phyloP scores from a whole-genome alignment of 2,329 filamentous ascomycete species.

The Cercospora sp. region DNA sequence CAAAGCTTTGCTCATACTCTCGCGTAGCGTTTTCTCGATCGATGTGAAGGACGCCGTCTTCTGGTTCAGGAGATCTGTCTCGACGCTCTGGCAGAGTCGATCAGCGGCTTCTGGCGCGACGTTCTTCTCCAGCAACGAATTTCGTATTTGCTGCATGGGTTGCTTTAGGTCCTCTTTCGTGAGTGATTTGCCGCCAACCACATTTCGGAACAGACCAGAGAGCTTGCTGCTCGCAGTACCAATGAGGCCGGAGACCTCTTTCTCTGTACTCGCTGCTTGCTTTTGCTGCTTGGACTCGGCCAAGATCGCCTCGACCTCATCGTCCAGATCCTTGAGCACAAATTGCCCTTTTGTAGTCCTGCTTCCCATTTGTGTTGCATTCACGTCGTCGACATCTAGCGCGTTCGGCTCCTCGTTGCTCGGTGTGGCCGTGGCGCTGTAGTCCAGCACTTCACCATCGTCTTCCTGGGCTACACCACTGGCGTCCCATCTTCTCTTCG shows the following conservation, averaged over 20 bases:
- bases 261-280: constrained; percentile 48
- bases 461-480: constrained; percentile 81
- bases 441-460: constrained; percentile 78
- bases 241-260: constrained; percentile 67
- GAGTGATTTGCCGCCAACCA: constrained; percentile 90
- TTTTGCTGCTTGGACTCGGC: constrained; percentile 71
- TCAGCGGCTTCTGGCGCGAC: constrained; percentile 92
- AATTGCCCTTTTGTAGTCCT: constrained; percentile 88
- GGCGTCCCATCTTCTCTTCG: constrained; percentile 87
- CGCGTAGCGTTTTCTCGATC: constrained; percentile 75
- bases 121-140: constrained; percentile 92
- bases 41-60: constrained; percentile 87
- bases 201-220: constrained; percentile 86
- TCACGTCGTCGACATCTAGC: constrained; percentile 67
- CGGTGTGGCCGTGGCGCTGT: constrained; percentile 65
- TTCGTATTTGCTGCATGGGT: constrained; percentile 93
- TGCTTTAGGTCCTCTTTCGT: constrained; percentile 87
- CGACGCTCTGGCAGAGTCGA: constrained; percentile 85
- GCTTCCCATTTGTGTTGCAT: constrained; percentile 79
- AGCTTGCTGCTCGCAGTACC: constrained; percentile 79
- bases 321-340: constrained; percentile 86
- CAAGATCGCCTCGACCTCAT: constrained; percentile 89
- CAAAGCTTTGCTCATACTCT: constrained; percentile 87
- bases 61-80: constrained; percentile 82
- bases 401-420: constrained; percentile 53